Evolutionary conservation across 2,329 filamentous ascomycete species (phyloP), one percentile per base, ranked within the genome.

Genomic region (Aspergillus eucalypticola): DNA sequence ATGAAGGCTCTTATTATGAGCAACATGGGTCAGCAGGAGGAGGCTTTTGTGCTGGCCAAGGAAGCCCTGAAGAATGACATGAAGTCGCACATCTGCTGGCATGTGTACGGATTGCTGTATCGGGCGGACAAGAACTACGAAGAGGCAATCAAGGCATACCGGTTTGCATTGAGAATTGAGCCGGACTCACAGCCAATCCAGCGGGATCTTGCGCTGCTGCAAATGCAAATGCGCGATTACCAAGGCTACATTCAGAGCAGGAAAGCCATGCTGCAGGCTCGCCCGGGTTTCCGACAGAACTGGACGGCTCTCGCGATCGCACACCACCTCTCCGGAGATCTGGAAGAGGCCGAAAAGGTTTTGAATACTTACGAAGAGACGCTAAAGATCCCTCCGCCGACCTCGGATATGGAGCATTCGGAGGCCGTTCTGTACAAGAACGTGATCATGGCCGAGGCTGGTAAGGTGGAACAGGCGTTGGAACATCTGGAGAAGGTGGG

Each of bases 21-120:
- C 77, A 89, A 90, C 48, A 90, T 94, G 78, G 92, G 92, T 68
- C 94, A 96, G 79, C 88, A 89, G 29, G 92, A 96, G 60, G 95
- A 99, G 79, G 96, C 96, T 0, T 99, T 99, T 75, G 86, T 88
- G 49, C 84, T 99, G 61, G 94, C 91, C 72, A 99, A 97, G 80
- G 86, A 92, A 66, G 95, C 96, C 35, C 83, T 99, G 69, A 92
- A 90, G 67, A 92, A 93, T 71, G 93, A 98, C 76, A 98, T 99
- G 93, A 97, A 96, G 82, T 97, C 93, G 71, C 94, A 98, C 79
- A 93, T 99, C 71, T 98, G 93, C 83, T 99, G 95, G 95, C 96
- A 99, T 78, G 95, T 99, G 62, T 99, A 98, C 76, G 95, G 96
- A 32, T 80, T 99, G 67, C 84, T 99, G 54, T 98, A 96, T 79